A percentile compares a stretch with the other conserved stretches of the same genome.
These are phyloP conservation scores for Hemisphaericaspora xylofermentans DNA, from an alignment of 1,139 yeast genomes.

Conservation along the genomic window DNA sequence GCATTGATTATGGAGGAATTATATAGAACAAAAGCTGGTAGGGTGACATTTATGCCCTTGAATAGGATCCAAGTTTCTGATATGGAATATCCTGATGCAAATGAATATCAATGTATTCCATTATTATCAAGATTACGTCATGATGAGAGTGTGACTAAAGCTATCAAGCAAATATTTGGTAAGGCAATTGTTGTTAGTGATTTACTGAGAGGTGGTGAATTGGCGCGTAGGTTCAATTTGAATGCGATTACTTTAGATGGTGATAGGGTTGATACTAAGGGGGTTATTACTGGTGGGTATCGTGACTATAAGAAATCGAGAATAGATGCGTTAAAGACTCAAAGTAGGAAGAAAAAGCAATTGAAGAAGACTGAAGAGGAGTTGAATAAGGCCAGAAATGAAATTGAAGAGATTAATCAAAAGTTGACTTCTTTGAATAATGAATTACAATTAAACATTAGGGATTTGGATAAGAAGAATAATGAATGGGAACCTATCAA, in stretches of 20 bases:
- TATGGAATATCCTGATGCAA: constrained; percentile 53
- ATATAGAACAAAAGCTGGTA: constrained; percentile 67
- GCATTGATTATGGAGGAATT: constrained; percentile 74
- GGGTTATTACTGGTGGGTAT: constrained; percentile 89
- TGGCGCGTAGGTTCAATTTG: constrained; percentile 61
- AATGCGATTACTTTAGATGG: constrained; percentile 90
- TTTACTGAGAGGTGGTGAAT: constrained; percentile 64
- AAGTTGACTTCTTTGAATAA: constrained; percentile 36
- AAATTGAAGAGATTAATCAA: constrained; percentile 28
- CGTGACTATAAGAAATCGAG: constrained; percentile 68
- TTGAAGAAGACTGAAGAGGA: constrained; percentile 35
- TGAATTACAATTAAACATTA: constrained; percentile 45
- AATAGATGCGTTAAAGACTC: constrained; percentile 63
- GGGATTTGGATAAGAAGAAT: constrained; percentile 33
- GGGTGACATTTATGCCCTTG: constrained; percentile 89
- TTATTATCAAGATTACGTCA: constrained; percentile 69
- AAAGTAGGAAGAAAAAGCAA: constrained; percentile 52
- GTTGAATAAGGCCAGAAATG: constrained; percentile 19
- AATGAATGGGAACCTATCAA: constrained; percentile 46
- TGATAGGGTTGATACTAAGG: constrained; percentile 79
- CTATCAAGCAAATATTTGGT: constrained; percentile 79
- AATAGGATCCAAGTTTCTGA: constrained; percentile 54
- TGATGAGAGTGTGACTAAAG: constrained; percentile 54
- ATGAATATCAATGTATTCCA: constrained; percentile 64
- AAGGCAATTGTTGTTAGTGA: constrained; percentile 75